These are phyloP conservation scores for Stramenopiles sp. DNA, from an alignment of 352 stramenopile genomes.

Conservation along the genomic window DNA sequence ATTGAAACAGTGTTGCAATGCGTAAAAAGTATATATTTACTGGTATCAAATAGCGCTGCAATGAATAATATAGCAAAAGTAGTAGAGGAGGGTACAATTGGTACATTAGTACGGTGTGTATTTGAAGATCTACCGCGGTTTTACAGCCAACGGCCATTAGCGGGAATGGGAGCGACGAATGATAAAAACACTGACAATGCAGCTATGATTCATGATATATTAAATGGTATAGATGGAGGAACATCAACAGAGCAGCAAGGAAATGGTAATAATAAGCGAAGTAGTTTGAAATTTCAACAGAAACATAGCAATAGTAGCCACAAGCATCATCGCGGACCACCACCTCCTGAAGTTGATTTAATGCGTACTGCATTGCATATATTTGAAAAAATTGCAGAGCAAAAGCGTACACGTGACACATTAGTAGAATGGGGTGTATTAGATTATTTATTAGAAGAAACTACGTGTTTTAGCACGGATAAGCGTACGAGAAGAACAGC, in stretches of 20 bases:
- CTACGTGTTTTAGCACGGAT: slow-evolving; percentile 8
- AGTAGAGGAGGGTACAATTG: neutral
- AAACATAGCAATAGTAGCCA: neutral
- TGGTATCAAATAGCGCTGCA: neutral
- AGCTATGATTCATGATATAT: neutral
- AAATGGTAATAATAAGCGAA: neutral
- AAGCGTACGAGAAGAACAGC: neutral
- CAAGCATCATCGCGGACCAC: neutral
- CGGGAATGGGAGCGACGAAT: neutral
- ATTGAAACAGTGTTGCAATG: neutral
- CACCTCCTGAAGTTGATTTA: neutral
- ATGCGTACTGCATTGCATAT: neutral
- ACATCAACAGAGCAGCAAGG: neutral
- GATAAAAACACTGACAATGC: neutral
- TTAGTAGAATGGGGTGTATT: neutral
- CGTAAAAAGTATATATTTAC: neutral
- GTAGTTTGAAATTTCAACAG: neutral
- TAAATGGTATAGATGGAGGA: neutral
- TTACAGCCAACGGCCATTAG: neutral
- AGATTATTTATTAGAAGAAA: slow-evolving; percentile 6
- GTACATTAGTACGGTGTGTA: neutral
- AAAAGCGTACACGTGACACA: neutral
- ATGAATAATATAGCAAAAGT: neutral
- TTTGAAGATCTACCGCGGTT: neutral
- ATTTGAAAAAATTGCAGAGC: neutral